Evolutionary conservation across 768 basidiomycete species (phyloP).

Genomic region (Ephemerocybe angulata): DNA sequence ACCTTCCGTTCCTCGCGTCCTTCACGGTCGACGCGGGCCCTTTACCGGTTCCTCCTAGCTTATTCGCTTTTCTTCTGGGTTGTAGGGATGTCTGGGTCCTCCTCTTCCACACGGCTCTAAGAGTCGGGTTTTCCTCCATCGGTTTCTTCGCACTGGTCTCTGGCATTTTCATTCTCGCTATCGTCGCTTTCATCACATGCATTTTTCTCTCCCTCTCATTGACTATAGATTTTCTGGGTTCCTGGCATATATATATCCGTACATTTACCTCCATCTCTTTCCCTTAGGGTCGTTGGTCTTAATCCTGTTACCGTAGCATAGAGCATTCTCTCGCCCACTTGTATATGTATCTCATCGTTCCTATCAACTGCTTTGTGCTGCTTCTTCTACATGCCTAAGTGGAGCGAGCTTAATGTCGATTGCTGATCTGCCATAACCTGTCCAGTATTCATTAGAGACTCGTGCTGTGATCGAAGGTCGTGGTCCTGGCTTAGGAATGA

Average conservation of each 20-base stretch:
- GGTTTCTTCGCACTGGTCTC: background rate
- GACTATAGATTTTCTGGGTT: slow-evolving; percentile 7
- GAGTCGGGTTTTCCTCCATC: background rate
- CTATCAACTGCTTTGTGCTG: background rate
- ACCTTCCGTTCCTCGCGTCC: background rate
- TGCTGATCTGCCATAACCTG: background rate
- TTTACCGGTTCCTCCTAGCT: slow-evolving; percentile 1
- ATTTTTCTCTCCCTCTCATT: slow-evolving; percentile 4
- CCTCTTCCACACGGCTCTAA: background rate
- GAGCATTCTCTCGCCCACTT: background rate
- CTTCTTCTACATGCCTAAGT: background rate
- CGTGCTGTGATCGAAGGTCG: slow-evolving; percentile 2
- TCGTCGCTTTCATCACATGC: slow-evolving; percentile 11
- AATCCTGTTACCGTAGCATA: slow-evolving; percentile 7
- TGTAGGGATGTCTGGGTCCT: background rate
- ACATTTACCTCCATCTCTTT: slow-evolving; percentile 5
- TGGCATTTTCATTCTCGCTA: slow-evolving; percentile 17
- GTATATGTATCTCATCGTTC: background rate
- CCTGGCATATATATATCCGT: slow-evolving; percentile 5
- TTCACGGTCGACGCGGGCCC: background rate
- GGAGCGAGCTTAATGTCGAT: background rate
- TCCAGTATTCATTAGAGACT: background rate
- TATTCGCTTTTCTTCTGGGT: slow-evolving; percentile 7
- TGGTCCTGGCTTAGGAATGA: background rate
- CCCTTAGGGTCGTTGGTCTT: slow-evolving; percentile 4